Conservation (phyloP, 176 grass and related monocot species). For the Panicum miliaceum region DNA sequence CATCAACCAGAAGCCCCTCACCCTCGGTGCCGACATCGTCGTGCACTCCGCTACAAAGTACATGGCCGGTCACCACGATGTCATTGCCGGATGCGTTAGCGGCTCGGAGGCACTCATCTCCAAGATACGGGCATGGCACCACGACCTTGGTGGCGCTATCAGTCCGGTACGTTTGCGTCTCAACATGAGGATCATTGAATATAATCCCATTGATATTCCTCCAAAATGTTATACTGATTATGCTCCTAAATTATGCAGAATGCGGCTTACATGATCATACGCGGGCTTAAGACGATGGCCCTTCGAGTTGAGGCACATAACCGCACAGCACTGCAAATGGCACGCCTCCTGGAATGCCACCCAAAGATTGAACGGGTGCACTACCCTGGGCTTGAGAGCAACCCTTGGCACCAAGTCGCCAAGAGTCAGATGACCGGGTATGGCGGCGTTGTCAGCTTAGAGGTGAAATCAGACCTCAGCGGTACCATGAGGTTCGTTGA, state of each 20-base stretch:
- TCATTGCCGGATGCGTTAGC: conserved; percentile 81
- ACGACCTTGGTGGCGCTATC: conserved; percentile 77
- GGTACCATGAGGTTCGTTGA: conserved; percentile 56
- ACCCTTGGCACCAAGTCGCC: conserved; percentile 55
- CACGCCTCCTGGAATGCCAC: conserved; percentile 55
- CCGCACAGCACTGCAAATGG: conserved; percentile 51
- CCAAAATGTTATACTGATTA: background rate
- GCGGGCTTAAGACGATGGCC: conserved; percentile 63
- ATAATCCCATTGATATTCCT: too few relatives aligned
- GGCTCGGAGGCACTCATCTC: conserved; percentile 59
- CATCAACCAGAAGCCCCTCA: conserved; percentile 68
- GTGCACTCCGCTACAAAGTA: conserved; percentile 77
- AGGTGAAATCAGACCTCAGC: conserved; percentile 42
- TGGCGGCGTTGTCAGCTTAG: conserved; percentile 60
- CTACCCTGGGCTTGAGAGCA: conserved; percentile 62
- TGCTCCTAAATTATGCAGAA: conserved; percentile 35
- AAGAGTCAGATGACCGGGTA: conserved; percentile 51
- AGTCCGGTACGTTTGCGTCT: conserved; percentile 65
- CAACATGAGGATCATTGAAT: too few relatives aligned
- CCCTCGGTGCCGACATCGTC: conserved; percentile 59
- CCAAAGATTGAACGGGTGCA: conserved; percentile 55
- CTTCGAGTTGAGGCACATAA: conserved; percentile 59
- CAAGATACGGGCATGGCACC: conserved; percentile 63
- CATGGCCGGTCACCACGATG: conserved; percentile 69
- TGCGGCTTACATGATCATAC: conserved; percentile 63